These are phyloP conservation scores for Austroboletus festivus DNA, from an alignment of 768 basidiomycete species.

Conservation along the genomic window DNA sequence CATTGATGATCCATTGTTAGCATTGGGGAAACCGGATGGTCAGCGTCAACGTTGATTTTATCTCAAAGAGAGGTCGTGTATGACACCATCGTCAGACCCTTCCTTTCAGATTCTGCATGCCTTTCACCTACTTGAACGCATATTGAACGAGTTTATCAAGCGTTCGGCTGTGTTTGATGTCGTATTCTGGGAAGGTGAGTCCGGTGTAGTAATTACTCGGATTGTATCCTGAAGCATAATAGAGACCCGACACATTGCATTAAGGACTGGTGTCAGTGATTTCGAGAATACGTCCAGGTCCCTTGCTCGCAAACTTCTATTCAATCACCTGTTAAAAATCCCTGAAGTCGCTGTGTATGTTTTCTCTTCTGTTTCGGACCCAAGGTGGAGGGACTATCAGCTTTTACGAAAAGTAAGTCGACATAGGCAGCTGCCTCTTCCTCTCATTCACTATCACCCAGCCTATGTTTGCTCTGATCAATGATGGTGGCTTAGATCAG, in stretches of 20 bases:
- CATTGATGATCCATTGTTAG: slow-evolving; percentile 59
- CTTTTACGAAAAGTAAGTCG: slow-evolving; percentile 38
- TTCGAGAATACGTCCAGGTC: slow-evolving; percentile 44
- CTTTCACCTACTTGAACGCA: slow-evolving; percentile 48
- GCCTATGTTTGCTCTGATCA: slow-evolving; percentile 67
- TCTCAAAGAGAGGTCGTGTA: not conserved
- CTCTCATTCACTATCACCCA: slow-evolving; percentile 25
- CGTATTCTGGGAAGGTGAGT: slow-evolving; percentile 57
- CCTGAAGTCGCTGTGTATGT: slow-evolving; percentile 41
- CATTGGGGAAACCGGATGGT: slow-evolving; percentile 49
- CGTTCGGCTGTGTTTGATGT: slow-evolving; percentile 58
- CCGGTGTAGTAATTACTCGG: not conserved
- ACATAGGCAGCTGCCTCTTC: not conserved
- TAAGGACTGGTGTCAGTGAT: slow-evolving; percentile 35
- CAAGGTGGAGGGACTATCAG: slow-evolving; percentile 47
- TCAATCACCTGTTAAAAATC: slow-evolving; percentile 43
- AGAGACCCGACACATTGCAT: slow-evolving; percentile 46
- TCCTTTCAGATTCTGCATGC: slow-evolving; percentile 68
- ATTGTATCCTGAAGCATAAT: not conserved
- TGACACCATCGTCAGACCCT: slow-evolving; percentile 34
- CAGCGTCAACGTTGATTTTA: slow-evolving; percentile 3
- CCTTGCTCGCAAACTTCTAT: slow-evolving; percentile 51
- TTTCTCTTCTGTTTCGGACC: slow-evolving; percentile 47
- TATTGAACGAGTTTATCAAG: slow-evolving; percentile 45
- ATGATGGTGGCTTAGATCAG: slow-evolving; percentile 44